Conservation (phyloP, 2,329 filamentous ascomycete species). For the Phialocephala sp. region DNA sequence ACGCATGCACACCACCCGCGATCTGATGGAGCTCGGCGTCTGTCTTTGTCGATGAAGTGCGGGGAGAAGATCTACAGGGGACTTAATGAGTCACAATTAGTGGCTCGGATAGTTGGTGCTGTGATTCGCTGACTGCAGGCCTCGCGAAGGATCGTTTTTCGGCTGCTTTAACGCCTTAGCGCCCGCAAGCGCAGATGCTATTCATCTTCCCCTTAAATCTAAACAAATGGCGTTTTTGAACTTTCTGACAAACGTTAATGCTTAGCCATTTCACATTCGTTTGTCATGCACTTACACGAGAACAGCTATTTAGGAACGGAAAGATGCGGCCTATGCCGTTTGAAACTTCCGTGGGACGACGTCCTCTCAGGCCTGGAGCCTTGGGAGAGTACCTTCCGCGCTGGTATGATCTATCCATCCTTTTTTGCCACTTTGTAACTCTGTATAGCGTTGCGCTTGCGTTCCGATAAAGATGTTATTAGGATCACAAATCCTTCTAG, state of each 20-base stretch:
- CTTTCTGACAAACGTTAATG: neutral
- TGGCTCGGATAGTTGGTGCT: too few relatives aligned
- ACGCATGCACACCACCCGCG: too few relatives aligned
- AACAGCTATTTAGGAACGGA: conserved; percentile 19
- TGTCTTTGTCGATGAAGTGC: too few relatives aligned
- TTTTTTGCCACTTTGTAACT: conserved; percentile 15
- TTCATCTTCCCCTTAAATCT: conserved; percentile 2
- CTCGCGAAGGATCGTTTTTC: too few relatives aligned
- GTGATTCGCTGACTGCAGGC: too few relatives aligned
- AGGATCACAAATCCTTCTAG: conserved; percentile 17
- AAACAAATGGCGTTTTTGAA: conserved; percentile 1
- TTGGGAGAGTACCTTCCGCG: conserved; percentile 24
- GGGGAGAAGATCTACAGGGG: too few relatives aligned
- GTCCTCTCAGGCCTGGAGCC: conserved; percentile 6
- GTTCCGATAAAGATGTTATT: conserved; percentile 15
- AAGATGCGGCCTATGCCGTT: conserved; percentile 23
- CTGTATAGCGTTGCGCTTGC: conserved; percentile 19
- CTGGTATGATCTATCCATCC: conserved; percentile 19
- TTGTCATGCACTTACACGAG: conserved; percentile 8
- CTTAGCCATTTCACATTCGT: conserved; percentile 3
- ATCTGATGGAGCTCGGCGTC: too few relatives aligned
- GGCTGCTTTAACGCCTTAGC: too few relatives aligned
- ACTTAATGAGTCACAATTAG: too few relatives aligned
- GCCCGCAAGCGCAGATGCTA: conserved; percentile 8
- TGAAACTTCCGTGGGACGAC: conserved; percentile 13